A percentile compares a stretch with the other conserved stretches of the same genome.
phyloP scores from a whole-genome alignment of 2,329 filamentous ascomycete genomes.

The Tolypocladium sp. region DNA sequence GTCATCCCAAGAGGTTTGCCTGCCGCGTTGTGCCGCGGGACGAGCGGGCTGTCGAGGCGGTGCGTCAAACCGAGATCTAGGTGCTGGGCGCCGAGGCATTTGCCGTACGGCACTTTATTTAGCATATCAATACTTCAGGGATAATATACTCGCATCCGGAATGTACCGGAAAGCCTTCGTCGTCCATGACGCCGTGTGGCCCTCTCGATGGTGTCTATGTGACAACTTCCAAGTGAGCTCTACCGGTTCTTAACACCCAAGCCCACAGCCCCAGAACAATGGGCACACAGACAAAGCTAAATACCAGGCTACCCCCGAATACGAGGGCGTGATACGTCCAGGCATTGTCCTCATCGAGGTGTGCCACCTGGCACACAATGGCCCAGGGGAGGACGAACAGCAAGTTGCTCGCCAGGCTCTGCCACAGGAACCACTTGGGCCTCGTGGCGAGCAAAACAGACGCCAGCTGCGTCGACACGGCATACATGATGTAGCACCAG shows the following conservation, averaged over 20 bases:
- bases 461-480: conserved; percentile 54
- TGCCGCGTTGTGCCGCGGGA: conserved; percentile 16
- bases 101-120: not conserved
- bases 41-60: conserved; percentile 3
- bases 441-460: conserved; percentile 54
- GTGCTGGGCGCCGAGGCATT: not conserved
- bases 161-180: not conserved
- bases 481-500: conserved; percentile 65
- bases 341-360: conserved; percentile 41
- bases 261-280: conserved; percentile 42
- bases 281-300: conserved; percentile 51
- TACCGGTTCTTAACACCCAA: conserved; percentile 37
- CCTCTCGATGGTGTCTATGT: not conserved
- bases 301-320: conserved; percentile 60
- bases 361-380: conserved; percentile 44
- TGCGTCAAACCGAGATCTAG: conserved; percentile 3
- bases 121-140: not conserved
- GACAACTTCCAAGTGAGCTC: conserved; percentile 24
- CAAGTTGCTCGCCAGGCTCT: conserved; percentile 57
- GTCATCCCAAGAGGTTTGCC: conserved; percentile 14
- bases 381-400: conserved; percentile 65
- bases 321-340: conserved; percentile 60
- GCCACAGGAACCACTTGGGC: conserved; percentile 59
- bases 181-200: not conserved
- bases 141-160: not conserved